Evolutionary conservation across 2,329 filamentous ascomycete species (phyloP).

Genomic region (Chrysoporthe deuterocubensis): DNA sequence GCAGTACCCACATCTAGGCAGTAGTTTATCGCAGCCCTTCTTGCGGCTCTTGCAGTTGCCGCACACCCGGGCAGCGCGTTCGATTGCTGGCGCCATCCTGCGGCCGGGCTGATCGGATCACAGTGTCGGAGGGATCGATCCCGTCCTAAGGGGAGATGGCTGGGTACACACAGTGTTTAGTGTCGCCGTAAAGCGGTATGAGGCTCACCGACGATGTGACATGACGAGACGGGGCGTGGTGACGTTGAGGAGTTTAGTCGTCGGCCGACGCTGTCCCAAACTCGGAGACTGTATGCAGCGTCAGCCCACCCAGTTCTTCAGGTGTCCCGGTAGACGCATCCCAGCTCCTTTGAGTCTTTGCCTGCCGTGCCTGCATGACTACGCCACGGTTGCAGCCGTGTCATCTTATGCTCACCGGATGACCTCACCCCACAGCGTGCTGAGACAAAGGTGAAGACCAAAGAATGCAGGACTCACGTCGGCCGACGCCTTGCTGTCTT

Average conservation of each 20-base stretch:
- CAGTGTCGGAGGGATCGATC: background rate
- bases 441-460: background rate
- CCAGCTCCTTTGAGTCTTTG: background rate
- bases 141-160: background rate
- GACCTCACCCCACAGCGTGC: background rate
- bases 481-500: background rate
- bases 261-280: background rate
- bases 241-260: background rate
- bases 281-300: background rate
- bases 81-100: background rate
- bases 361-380: background rate
- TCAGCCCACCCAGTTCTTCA: background rate
- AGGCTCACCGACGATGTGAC: background rate
- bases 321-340: background rate
- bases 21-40: slow-evolving; percentile 27
- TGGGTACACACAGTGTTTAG: background rate
- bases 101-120: background rate
- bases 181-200: background rate
- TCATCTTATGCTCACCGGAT: background rate
- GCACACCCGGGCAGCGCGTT: slow-evolving; percentile 19
- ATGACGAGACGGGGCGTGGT: background rate
- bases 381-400: background rate
- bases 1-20: slow-evolving; percentile 28
- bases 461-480: background rate
- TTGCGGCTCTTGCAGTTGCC: slow-evolving; percentile 27